Conservation (phyloP, 306 rosid genomes). For the Rosa persica region DNA sequence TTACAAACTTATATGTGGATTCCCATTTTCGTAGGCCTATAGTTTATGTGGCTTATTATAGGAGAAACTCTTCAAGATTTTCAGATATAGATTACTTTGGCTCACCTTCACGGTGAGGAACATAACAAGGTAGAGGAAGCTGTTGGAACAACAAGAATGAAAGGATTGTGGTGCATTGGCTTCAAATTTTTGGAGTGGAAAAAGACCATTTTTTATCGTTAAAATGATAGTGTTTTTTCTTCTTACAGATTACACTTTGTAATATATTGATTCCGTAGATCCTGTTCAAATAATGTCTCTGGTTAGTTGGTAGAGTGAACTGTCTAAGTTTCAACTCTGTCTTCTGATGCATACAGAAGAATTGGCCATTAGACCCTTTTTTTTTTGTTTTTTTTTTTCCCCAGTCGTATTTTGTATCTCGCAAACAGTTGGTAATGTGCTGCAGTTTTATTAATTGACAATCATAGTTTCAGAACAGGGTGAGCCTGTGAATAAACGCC, state of each 20-base stretch:
- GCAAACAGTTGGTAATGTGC: not conserved
- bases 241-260: not conserved
- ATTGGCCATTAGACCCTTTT: not conserved
- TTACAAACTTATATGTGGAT: not conserved
- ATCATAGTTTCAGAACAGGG: not conserved
- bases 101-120: conserved; percentile 10
- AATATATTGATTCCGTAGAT: not conserved
- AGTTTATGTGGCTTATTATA: not conserved
- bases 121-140: conserved; percentile 10
- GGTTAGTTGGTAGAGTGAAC: conserved; percentile 6
- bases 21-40: not conserved
- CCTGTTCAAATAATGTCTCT: conserved; percentile 9
- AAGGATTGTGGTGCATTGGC: not conserved
- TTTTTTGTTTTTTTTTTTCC: not conserved
- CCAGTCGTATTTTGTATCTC: not conserved
- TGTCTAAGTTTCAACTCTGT: not conserved
- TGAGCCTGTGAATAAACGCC: not conserved
- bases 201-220: not conserved
- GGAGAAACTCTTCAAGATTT: conserved; percentile 8
- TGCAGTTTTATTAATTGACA: not conserved
- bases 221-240: not conserved
- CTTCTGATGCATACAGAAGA: not conserved
- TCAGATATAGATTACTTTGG: conserved; percentile 7
- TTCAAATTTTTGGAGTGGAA: not conserved
- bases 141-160: conserved; percentile 11